Evolutionary conservation across 2,329 filamentous ascomycete genomes (phyloP).

Genomic region (Plenodomus biglobosus): DNA sequence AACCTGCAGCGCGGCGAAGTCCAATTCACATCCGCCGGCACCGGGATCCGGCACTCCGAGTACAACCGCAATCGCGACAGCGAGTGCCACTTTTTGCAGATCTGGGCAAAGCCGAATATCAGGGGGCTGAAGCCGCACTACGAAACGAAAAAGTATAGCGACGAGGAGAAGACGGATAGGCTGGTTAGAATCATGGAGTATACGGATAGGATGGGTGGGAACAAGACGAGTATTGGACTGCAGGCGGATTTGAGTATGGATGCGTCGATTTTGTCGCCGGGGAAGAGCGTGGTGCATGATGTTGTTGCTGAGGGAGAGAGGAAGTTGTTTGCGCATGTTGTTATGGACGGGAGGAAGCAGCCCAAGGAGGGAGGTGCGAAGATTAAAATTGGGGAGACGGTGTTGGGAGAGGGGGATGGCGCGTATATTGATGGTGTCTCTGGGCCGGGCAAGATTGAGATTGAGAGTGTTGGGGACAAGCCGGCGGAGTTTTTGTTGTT

Average conservation of each 20-base stretch:
- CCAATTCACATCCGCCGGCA: slow-evolving; percentile 88
- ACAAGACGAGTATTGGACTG: slow-evolving; percentile 74
- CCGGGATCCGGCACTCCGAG: slow-evolving; percentile 77
- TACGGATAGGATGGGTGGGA: slow-evolving; percentile 63
- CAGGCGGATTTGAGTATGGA: slow-evolving; percentile 84
- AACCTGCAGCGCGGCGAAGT: slow-evolving; percentile 81
- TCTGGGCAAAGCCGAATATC: slow-evolving; percentile 82
- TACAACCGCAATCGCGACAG: slow-evolving; percentile 73
- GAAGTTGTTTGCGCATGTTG: slow-evolving; percentile 78
- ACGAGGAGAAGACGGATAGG: slow-evolving; percentile 69
- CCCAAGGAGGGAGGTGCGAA: slow-evolving; percentile 71
- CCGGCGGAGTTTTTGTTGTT: slow-evolving; percentile 54
- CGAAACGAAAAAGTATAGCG: slow-evolving; percentile 71
- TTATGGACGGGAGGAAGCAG: slow-evolving; percentile 62
- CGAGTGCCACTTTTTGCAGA: slow-evolving; percentile 82
- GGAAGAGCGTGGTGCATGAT: slow-evolving; percentile 68
- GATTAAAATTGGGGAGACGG: slow-evolving; percentile 67
- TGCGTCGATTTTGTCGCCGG: slow-evolving; percentile 70
- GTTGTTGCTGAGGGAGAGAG: slow-evolving; percentile 65
- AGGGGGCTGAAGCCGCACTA: slow-evolving; percentile 72
- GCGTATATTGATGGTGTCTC: slow-evolving; percentile 65
- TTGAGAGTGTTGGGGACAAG: slow-evolving; percentile 52
- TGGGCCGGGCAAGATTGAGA: slow-evolving; percentile 49
- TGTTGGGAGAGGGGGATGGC: slow-evolving; percentile 76
- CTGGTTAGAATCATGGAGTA: slow-evolving; percentile 78